A percentile compares a stretch with the other conserved stretches of the same genome.
phyloP scores from a whole-genome alignment of 805 yeast genomes.

The Myxozyma geophila region DNA sequence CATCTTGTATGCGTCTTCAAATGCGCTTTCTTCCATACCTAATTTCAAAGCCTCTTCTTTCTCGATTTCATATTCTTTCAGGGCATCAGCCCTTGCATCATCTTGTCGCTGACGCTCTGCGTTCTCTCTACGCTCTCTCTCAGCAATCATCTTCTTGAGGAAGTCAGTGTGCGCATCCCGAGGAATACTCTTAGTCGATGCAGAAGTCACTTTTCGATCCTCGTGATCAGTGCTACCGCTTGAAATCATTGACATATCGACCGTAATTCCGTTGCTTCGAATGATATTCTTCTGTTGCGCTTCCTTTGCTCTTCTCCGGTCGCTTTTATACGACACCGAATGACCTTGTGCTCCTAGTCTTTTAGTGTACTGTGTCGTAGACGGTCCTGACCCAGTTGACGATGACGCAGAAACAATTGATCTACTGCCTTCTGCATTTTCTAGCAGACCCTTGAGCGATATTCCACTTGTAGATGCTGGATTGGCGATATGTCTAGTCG shows the following conservation, averaged over 20 bases:
- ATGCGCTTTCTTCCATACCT: slow-evolving; percentile 6
- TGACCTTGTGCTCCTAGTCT: not conserved
- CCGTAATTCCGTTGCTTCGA: slow-evolving; percentile 4
- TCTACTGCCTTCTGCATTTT: not conserved
- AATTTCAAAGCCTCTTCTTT: not conserved
- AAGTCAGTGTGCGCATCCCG: slow-evolving; percentile 8
- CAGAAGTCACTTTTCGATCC: not conserved
- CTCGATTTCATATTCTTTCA: not conserved
- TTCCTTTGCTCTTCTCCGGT: not conserved
- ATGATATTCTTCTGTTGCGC: not conserved
- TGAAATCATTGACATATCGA: not conserved
- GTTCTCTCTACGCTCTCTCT: not conserved
- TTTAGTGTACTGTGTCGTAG: not conserved
- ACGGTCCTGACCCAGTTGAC: slow-evolving; percentile 2
- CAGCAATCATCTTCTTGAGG: slow-evolving; percentile 5
- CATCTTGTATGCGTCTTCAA: not conserved
- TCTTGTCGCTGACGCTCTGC: not conserved
- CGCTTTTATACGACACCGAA: not conserved
- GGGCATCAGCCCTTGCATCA: slow-evolving; percentile 3
- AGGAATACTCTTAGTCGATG: not conserved
- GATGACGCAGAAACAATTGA: not conserved
- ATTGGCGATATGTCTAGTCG: not conserved
- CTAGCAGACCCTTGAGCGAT: not conserved
- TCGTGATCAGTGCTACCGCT: not conserved
- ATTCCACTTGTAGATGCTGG: not conserved